phyloP scores from a whole-genome alignment of 2,329 filamentous ascomycete genomes.

The Paecilomyces dactylethromorphus region DNA sequence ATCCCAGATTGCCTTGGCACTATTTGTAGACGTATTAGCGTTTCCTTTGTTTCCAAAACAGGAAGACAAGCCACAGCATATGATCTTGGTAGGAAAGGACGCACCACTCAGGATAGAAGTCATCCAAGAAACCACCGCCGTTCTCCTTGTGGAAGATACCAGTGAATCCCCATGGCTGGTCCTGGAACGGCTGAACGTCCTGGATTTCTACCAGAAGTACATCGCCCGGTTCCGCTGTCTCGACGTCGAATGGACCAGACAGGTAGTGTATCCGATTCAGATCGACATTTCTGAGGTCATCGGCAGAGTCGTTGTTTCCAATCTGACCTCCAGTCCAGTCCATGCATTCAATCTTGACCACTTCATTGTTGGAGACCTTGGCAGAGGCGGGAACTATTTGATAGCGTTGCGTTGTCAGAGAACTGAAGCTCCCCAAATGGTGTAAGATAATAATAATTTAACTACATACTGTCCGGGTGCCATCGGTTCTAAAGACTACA shows the following conservation, averaged over 20 bases:
- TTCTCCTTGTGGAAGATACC: constrained; percentile 75
- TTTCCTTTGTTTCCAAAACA: not conserved
- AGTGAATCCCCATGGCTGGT: constrained; percentile 85
- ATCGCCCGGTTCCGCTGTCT: constrained; percentile 77
- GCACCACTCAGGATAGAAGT: constrained; percentile 76
- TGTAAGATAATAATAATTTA: not conserved
- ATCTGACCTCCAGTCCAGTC: constrained; percentile 79
- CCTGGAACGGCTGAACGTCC: constrained; percentile 81
- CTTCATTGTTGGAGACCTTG: constrained; percentile 73
- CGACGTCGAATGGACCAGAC: constrained; percentile 81
- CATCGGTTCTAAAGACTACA: constrained; percentile 65
- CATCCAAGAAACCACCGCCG: constrained; percentile 82
- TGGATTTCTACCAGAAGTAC: constrained; percentile 83
- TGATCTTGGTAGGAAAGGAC: constrained; percentile 15
- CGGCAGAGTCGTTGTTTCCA: constrained; percentile 80
- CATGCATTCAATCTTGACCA: constrained; percentile 87
- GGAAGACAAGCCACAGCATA: constrained; percentile 32
- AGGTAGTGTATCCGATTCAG: constrained; percentile 81
- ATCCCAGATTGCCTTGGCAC: constrained; percentile 68
- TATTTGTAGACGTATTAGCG: constrained; percentile 9
- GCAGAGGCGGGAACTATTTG: constrained; percentile 64
- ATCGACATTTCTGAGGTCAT: constrained; percentile 79
- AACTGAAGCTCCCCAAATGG: not conserved
- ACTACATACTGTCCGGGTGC: constrained; percentile 73
- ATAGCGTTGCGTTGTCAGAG: not conserved